Evolutionary conservation across 371 early-diverging fungal species (phyloP), one percentile per base, ranked within the genome.

Genomic region (Dinochytrium kinnereticum): DNA sequence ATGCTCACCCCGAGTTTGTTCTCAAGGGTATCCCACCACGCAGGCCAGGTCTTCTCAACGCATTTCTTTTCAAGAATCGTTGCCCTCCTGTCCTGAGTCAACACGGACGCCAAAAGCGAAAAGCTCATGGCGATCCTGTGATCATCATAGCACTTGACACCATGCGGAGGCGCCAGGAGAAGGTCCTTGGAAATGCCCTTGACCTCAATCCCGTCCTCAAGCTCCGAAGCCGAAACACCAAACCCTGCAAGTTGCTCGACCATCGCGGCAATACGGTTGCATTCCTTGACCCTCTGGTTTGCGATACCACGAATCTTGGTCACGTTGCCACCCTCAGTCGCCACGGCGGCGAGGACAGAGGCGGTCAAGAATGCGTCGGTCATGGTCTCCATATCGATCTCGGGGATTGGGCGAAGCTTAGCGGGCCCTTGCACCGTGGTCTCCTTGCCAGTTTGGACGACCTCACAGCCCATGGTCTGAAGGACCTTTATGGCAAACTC

Each of bases 281-380:
- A 98, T 80, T 98, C 98, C 84, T 98, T 98, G 73, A 98, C 96
- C 53, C 96, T 92, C 83, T 98, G 98, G 79, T 98, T 98, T 57
- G 98, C 96, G 71, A 98, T 96, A 59, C 98, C 98, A 44, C 88
- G 88, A 76, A 98, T 98, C 38, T 90, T 86, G 21, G 97, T 96
- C 21, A 89, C 84, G 49, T 84, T 84, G 17, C 76, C 82, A 15
- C 40, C 51, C 44, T 55, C 55, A 21, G 31, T 68, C 2, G 87
- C 86, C 1, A 95, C 95, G 3, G 97, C 97, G 17, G 97, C 98
- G 21, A 97, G 87, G 19, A 93, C 97, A 0, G 94, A 87, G 0
- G 97, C 97, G 1, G 98, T 98, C 80, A 98, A 84, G 86, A 98
- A 98, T 7, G 98, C 98, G 80, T 98, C 98, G 0, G 98, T 98